Evolutionary conservation across 2,329 filamentous ascomycete genomes (phyloP).

Genomic region (Cryphonectria naterciae): DNA sequence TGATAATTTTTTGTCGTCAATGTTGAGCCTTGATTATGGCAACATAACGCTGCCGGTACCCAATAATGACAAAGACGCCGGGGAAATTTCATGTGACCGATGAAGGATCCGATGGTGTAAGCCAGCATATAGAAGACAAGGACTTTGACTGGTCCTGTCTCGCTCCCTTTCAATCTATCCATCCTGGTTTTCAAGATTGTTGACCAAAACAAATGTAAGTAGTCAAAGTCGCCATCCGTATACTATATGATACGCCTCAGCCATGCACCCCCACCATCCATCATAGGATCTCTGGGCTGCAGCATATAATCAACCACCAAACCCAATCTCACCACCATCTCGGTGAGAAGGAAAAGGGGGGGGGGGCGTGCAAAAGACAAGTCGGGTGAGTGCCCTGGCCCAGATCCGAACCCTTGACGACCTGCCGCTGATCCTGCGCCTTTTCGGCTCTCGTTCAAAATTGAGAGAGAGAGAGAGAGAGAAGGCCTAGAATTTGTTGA

Average conservation of each 20-base stretch:
- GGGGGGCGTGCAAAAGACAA: too few species aligned
- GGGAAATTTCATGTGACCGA: not conserved
- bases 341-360: not conserved
- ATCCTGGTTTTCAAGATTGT: not conserved
- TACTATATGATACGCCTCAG: conserved; percentile 1
- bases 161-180: not conserved
- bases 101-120: too few species aligned
- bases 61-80: not conserved
- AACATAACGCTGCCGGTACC: not conserved
- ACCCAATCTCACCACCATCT: not conserved
- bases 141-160: not conserved
- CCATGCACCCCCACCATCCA: not conserved
- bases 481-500: not conserved
- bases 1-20: not conserved
- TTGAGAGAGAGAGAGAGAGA: not conserved
- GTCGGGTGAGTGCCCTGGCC: not conserved
- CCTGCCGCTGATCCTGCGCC: not conserved
- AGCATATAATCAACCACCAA: not conserved
- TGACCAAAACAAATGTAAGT: not conserved
- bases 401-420: not conserved
- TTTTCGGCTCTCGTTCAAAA: not conserved
- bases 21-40: not conserved
- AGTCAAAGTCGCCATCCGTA: not conserved
- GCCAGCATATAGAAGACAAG: not conserved
- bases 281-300: not conserved